These are phyloP conservation scores for Malus hybrid DNA, from an alignment of 331 rosid genomes.

Conservation along the genomic window DNA sequence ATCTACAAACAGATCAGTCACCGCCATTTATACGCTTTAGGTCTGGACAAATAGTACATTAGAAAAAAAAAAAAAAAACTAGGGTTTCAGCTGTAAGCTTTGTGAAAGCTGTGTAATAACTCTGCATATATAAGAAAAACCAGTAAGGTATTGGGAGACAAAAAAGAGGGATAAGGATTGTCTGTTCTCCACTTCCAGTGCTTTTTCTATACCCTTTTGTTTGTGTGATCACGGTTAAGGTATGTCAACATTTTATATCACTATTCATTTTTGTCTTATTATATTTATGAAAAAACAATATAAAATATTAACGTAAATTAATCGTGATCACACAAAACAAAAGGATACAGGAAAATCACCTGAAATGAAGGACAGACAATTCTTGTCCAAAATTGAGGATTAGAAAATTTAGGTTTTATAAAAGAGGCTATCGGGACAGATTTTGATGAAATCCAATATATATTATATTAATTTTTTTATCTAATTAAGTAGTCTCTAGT, in stretches of 20 bases:
- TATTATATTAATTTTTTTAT: neutral
- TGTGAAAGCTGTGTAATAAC: slow-evolving; percentile 1
- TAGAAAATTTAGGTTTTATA: slow-evolving; percentile 12
- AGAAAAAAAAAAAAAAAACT: slow-evolving; percentile 5
- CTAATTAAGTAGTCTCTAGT: neutral
- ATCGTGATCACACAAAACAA: too few species aligned
- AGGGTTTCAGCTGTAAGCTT: slow-evolving; percentile 34
- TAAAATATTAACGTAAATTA: too few species aligned
- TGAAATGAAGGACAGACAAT: too few species aligned
- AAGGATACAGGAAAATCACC: too few species aligned
- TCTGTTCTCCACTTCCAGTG: too few species aligned
- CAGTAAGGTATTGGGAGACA: slow-evolving; percentile 27
- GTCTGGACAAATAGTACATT: neutral
- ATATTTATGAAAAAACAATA: too few species aligned
- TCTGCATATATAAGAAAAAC: neutral
- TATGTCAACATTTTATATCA: too few species aligned
- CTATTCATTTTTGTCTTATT: too few species aligned
- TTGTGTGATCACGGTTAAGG: too few species aligned
- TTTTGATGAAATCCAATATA: slow-evolving; percentile 19
- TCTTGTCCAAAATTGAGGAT: slow-evolving; percentile 8
- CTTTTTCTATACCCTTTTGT: too few species aligned
- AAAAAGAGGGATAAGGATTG: slow-evolving; percentile 14
- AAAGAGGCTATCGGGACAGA: slow-evolving; percentile 29
- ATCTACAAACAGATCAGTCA: neutral
- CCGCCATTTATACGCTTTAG: neutral